A percentile compares a stretch with the other conserved stretches of the same genome.
Evolutionary conservation across 176 grass and related monocot species (phyloP).

Genomic region (Bromus sterilis): DNA sequence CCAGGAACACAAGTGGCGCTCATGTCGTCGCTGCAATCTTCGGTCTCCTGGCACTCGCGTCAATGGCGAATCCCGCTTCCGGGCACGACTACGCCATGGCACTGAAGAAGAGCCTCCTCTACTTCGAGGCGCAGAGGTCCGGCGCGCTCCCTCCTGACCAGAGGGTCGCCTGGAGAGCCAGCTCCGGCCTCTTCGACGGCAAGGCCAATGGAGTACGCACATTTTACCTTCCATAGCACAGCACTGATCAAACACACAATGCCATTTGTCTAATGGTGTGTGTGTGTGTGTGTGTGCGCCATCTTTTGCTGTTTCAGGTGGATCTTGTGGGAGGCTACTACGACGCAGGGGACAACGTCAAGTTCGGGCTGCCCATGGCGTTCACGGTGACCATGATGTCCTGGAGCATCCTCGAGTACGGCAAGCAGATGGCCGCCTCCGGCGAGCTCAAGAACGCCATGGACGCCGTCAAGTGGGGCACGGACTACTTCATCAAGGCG

Average conservation of each 20-base stretch:
- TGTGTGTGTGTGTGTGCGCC: too few relatives aligned
- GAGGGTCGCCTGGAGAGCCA: constrained; percentile 70
- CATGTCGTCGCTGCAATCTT: not conserved
- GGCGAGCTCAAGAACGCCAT: constrained; percentile 83
- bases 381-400: constrained; percentile 98
- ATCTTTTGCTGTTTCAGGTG: constrained; percentile 21
- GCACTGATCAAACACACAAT: not conserved
- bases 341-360: constrained; percentile 89
- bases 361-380: constrained; percentile 90
- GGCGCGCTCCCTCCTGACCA: constrained; percentile 64
- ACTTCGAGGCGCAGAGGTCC: constrained; percentile 91
- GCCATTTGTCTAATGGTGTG: not conserved
- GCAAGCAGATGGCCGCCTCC: constrained; percentile 55
- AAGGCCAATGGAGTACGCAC: constrained; percentile 71
- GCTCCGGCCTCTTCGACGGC: constrained; percentile 78
- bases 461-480: constrained; percentile 92
- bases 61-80: constrained; percentile 15
- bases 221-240: not conserved
- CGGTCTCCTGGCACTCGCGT: constrained; percentile 12
- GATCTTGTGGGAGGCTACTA: constrained; percentile 94
- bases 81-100: constrained; percentile 77
- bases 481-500: constrained; percentile 94
- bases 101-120: constrained; percentile 81
- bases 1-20: not conserved
- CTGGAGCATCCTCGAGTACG: constrained; percentile 89